A percentile compares a stretch with the other conserved stretches of the same genome.
These are phyloP conservation scores for Claviceps citrina DNA, from an alignment of 2,329 filamentous ascomycete species.

Conservation along the genomic window DNA sequence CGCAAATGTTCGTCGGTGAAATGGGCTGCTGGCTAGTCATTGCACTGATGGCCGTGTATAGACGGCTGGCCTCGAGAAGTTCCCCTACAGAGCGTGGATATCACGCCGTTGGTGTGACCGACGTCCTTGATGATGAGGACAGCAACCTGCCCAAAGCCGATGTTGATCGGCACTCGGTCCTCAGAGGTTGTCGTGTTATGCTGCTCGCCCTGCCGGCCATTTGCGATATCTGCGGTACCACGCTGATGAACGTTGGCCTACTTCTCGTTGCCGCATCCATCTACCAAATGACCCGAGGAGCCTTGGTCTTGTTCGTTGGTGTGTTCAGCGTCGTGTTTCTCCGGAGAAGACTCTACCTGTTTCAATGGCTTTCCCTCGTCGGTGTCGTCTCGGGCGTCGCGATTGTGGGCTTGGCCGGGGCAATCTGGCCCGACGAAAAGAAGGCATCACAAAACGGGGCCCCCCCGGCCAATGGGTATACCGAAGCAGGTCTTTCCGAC, in stretches of 20 bases:
- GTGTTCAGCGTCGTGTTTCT: conserved; percentile 89
- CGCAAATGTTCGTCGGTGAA: conserved; percentile 96
- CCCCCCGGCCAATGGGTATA: conserved; percentile 19
- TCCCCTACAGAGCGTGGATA: conserved; percentile 41
- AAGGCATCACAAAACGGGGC: conserved; percentile 20
- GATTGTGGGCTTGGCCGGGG: conserved; percentile 77
- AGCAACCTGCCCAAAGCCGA: conserved; percentile 24
- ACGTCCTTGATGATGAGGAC: conserved; percentile 19
- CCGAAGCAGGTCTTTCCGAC: conserved; percentile 23
- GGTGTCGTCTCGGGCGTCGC: conserved; percentile 81
- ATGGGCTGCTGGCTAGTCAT: conserved; percentile 92
- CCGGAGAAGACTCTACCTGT: conserved; percentile 60
- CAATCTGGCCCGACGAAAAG: conserved; percentile 56
- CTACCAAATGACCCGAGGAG: conserved; percentile 96
- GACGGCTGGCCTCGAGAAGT: conserved; percentile 33
- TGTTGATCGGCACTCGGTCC: conserved; percentile 38
- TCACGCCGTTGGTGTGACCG: conserved; percentile 42
- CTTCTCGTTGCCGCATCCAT: conserved; percentile 90
- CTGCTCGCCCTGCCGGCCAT: conserved; percentile 74
- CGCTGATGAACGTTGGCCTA: conserved; percentile 90
- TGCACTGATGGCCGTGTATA: conserved; percentile 50
- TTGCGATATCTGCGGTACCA: conserved; percentile 90
- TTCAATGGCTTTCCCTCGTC: conserved; percentile 81
- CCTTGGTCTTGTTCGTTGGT: conserved; percentile 87
- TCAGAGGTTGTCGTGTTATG: conserved; percentile 56